phyloP scores from a whole-genome alignment of 805 yeast species.

The Millerozyma miso region DNA sequence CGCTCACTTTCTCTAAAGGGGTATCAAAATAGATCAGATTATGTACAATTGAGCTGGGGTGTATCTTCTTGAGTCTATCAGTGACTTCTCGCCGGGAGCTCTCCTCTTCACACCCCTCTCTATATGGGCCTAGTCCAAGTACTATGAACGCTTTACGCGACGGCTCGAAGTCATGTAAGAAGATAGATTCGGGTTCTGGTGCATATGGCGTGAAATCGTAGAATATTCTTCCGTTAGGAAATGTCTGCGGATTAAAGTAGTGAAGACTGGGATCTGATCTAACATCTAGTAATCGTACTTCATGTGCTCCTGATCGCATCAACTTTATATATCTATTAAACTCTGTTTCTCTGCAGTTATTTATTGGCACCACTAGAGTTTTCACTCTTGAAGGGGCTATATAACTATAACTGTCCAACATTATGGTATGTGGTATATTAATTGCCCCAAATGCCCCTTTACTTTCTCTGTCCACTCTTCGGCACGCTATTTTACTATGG shows the following conservation, averaged over 20 bases:
- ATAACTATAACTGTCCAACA: slow-evolving; percentile 42
- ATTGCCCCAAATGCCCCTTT: neutral
- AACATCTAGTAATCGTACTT: slow-evolving; percentile 72
- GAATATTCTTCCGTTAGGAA: slow-evolving; percentile 71
- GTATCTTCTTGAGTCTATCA: slow-evolving; percentile 33
- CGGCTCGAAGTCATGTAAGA: slow-evolving; percentile 86
- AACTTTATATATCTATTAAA: slow-evolving; percentile 41
- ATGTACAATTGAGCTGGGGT: slow-evolving; percentile 54
- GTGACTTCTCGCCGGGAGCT: slow-evolving; percentile 8
- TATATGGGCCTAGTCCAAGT: slow-evolving; percentile 39
- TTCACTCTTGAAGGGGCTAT: slow-evolving; percentile 65
- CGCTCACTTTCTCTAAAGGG: slow-evolving; percentile 18
- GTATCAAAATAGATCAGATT: slow-evolving; percentile 52
- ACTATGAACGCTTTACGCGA: slow-evolving; percentile 72
- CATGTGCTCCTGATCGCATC: slow-evolving; percentile 45
- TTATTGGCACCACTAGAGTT: slow-evolving; percentile 65
- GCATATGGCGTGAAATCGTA: slow-evolving; percentile 49
- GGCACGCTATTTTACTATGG: neutral
- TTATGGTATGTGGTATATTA: neutral
- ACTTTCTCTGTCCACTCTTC: neutral
- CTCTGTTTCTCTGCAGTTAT: slow-evolving; percentile 38
- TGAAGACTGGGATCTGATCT: slow-evolving; percentile 49
- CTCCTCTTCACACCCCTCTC: slow-evolving; percentile 1
- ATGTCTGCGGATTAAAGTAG: slow-evolving; percentile 77
- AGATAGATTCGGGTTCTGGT: slow-evolving; percentile 54